Evolutionary conservation across 768 basidiomycete genomes (phyloP).

Genomic region (Russula griseocarnosa): DNA sequence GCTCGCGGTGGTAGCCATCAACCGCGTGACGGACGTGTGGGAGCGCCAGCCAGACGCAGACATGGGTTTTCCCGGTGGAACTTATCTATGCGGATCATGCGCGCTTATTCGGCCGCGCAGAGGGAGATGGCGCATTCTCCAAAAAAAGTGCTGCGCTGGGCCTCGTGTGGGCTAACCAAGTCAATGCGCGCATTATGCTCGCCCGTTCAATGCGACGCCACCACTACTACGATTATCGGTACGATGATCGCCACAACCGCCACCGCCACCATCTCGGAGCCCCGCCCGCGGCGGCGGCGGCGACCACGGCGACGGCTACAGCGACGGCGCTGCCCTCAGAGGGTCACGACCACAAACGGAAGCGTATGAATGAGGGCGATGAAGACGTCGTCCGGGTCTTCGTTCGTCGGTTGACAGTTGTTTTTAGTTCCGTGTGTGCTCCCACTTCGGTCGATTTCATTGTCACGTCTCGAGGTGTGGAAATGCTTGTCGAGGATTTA

Average conservation of each 20-base stretch:
- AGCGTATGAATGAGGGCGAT: slow-evolving; percentile 33
- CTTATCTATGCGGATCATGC: slow-evolving; percentile 69
- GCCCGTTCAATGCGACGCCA: slow-evolving; percentile 68
- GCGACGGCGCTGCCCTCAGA: slow-evolving; percentile 30
- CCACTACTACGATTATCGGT: slow-evolving; percentile 38
- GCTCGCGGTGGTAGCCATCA: slow-evolving; percentile 78
- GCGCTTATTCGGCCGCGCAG: slow-evolving; percentile 68
- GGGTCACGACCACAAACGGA: slow-evolving; percentile 34
- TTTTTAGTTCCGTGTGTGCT: slow-evolving; percentile 65
- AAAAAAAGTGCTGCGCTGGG: slow-evolving; percentile 80
- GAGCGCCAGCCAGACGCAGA: slow-evolving; percentile 33
- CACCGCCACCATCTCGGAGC: slow-evolving; percentile 25
- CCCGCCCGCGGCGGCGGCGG: not conserved
- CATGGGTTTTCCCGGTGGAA: slow-evolving; percentile 35
- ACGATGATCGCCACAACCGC: slow-evolving; percentile 31
- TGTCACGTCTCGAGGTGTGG: slow-evolving; percentile 58
- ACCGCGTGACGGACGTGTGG: slow-evolving; percentile 85
- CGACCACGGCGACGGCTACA: too few species aligned
- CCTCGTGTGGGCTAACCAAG: slow-evolving; percentile 89
- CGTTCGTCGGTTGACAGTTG: slow-evolving; percentile 66
- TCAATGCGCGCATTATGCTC: slow-evolving; percentile 83
- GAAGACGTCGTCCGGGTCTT: slow-evolving; percentile 35
- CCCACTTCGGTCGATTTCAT: slow-evolving; percentile 72
- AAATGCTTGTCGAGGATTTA: slow-evolving; percentile 7
- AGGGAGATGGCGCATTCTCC: slow-evolving; percentile 39